phyloP scores from a whole-genome alignment of 257 asterid genomes.

The Phtheirospermum japonicum region DNA sequence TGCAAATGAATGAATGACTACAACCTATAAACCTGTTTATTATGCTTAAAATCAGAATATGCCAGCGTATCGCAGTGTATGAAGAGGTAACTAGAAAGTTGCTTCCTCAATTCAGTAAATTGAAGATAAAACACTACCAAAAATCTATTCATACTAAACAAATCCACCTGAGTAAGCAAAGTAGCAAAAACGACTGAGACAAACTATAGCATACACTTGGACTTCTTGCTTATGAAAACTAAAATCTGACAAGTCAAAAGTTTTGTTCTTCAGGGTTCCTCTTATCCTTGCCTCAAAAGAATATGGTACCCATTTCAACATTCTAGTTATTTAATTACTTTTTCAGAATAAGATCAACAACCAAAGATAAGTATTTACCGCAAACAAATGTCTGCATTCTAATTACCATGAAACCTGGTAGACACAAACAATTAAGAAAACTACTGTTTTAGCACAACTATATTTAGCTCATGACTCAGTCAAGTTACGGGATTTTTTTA shows the following conservation, averaged over 20 bases:
- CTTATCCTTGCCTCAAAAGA: slow-evolving; percentile 2
- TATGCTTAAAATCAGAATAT: slow-evolving; percentile 12
- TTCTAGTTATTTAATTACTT: too few relatives aligned
- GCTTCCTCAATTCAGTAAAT: slow-evolving; percentile 1
- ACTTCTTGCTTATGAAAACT: slow-evolving; percentile 1
- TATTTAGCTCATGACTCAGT: background rate
- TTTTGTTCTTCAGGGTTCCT: slow-evolving; percentile 4
- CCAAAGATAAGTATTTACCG: background rate
- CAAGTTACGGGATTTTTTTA: background rate
- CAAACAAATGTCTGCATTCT: background rate
- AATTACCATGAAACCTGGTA: background rate
- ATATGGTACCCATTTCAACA: background rate
- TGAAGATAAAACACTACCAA: background rate
- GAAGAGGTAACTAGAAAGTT: background rate
- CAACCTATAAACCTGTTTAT: background rate
- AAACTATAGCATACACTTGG: slow-evolving; percentile 3
- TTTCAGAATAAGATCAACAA: background rate
- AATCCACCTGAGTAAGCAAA: slow-evolving; percentile 2
- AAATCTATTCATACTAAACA: background rate
- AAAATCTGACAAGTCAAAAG: background rate
- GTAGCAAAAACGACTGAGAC: background rate
- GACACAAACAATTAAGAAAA: background rate
- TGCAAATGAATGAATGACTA: background rate
- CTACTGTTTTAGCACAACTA: background rate
- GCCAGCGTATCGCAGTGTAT: background rate